Conservation (phyloP, 108 stramenopile genomes). For the Cyclotella distinguenda region DNA sequence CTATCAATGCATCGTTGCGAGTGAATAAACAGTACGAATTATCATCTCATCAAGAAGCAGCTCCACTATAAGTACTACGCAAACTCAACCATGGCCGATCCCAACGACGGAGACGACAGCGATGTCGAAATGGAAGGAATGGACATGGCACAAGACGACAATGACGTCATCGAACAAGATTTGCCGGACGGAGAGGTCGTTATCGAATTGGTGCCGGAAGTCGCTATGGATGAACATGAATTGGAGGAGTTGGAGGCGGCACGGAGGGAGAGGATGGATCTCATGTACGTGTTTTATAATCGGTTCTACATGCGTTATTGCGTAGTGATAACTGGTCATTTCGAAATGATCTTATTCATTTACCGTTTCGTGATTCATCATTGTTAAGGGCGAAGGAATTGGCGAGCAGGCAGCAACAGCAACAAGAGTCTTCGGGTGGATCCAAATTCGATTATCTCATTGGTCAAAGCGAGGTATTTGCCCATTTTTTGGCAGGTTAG, state of each 20-base stretch:
- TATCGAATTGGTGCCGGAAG: neutral
- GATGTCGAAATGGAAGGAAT: slow-evolving; percentile 18
- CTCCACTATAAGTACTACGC: too few relatives aligned
- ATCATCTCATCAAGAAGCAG: too few relatives aligned
- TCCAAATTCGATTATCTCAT: slow-evolving; percentile 88
- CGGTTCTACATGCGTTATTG: neutral
- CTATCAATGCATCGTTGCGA: too few relatives aligned
- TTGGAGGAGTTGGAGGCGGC: slow-evolving; percentile 16
- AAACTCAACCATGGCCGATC: neutral
- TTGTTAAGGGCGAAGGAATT: slow-evolving; percentile 14
- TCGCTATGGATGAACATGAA: slow-evolving; percentile 15
- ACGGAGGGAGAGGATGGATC: slow-evolving; percentile 15
- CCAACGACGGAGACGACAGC: slow-evolving; percentile 5
- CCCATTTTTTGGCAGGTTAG: slow-evolving; percentile 92
- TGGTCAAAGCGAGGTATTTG: slow-evolving; percentile 97
- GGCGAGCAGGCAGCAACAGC: slow-evolving; percentile 6
- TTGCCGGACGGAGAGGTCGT: neutral
- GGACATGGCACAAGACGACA: slow-evolving; percentile 5
- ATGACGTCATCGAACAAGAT: neutral
- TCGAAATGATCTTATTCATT: neutral
- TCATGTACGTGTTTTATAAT: slow-evolving; percentile 3
- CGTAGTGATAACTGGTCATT: too few relatives aligned
- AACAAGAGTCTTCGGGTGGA: neutral
- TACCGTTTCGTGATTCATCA: neutral
- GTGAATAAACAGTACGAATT: too few relatives aligned